Evolutionary conservation across 305 asterid genomes (phyloP).

Genomic region (Euphrasia arctica): DNA sequence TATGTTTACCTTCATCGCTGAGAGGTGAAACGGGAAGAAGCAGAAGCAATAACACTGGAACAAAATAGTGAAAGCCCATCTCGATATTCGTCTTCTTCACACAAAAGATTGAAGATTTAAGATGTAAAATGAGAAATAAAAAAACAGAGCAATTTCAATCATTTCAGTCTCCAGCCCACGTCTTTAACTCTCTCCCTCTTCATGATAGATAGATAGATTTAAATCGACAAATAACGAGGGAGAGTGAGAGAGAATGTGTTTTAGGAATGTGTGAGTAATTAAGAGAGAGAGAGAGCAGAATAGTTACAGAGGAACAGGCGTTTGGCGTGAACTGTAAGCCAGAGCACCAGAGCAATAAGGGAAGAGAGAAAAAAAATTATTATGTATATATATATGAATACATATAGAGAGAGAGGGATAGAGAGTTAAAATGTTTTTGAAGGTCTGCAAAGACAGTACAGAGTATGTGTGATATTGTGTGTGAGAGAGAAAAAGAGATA

Average conservation of each 20-base stretch:
- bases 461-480: not conserved
- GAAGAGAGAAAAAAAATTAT: conserved; percentile 27
- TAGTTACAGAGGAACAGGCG: conserved; percentile 66
- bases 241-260: conserved; percentile 20
- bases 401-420: too few relatives aligned
- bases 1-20: conserved; percentile 55
- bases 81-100: conserved; percentile 24
- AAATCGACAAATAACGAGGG: conserved; percentile 25
- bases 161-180: conserved; percentile 20
- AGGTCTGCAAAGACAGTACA: conserved; percentile 36
- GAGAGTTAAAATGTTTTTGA: conserved; percentile 43
- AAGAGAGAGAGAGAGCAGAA: conserved; percentile 19
- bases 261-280: conserved; percentile 29
- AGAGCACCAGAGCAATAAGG: conserved; percentile 46
- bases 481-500: conserved; percentile 17
- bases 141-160: conserved; percentile 9
- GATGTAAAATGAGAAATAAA: too few relatives aligned
- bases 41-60: conserved; percentile 21
- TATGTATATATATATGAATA: too few relatives aligned
- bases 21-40: conserved; percentile 47
- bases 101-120: too few relatives aligned
- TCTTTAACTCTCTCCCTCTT: conserved; percentile 26
- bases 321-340: conserved; percentile 97
- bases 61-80: conserved; percentile 20
- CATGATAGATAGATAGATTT: not conserved